Base-by-base conservation (phyloP, 768 basidiomycete species). In the Crucibulum laeve region DNA sequence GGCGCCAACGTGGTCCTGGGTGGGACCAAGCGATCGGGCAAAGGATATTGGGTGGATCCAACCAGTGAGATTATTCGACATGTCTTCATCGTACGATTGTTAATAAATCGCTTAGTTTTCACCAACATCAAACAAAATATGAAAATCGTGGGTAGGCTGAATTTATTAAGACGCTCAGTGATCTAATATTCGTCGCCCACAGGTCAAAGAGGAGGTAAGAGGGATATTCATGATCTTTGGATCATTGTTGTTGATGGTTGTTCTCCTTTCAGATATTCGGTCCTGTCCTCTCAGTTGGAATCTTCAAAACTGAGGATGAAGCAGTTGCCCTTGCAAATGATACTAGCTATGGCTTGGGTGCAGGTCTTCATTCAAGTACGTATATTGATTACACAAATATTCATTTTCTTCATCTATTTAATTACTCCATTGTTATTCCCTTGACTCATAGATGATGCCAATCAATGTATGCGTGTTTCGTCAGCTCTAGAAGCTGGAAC, bases 41-140 rank as follows among this genome's bases (percentile, higher is more conserved):
- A 88, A 57, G 95, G 95, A 5, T 98, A 74, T 63, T 98, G 76
- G 61, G 81, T 96, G 33, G 83, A 93, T 57, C 91, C 95, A 23
- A 96, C 94, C 0, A 82, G 89, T 90, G 53, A 61, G 86, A 56
- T 28, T 43, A 24, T 18, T 33, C 17, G 41, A 26, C 4, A n/a
- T 15, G 30, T 15, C 30, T 30, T 42, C 5, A 4, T 23, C 25
- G 45, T 40, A 11, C 14, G 17, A 7, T 17, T 19, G 38, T n/a
- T n/a, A n/a, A n/a, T n/a, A n/a, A n/a, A n/a, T n/a, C n/a, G n/a
- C n/a, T n/a, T 48, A 90, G 90, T 97, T 58, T 89, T 98, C 61
- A 80, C 83, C 24, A 80, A 92, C 51, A 79, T 92, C 53, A 80
- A 62, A 35, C 70, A 80, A 24, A 71, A 85, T 43, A 95, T 96